phyloP scores from a whole-genome alignment of 2,329 filamentous ascomycete species.

The Ophiognomonia clavigignenti-juglandacearum region DNA sequence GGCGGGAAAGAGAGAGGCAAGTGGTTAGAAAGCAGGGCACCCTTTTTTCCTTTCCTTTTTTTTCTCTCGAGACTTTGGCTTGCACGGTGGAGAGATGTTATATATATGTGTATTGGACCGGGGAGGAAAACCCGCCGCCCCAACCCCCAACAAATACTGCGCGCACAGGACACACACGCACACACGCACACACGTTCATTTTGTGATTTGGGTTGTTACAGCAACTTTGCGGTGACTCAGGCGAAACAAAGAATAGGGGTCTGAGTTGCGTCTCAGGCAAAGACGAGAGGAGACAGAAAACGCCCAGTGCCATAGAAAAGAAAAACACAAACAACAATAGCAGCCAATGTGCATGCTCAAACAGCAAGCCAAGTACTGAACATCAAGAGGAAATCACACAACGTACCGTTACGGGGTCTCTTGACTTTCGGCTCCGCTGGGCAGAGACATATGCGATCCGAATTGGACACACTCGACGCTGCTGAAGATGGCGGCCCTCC shows the following conservation, averaged over 20 bases:
- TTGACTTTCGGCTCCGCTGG: conserved; percentile 53
- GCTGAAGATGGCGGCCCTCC: conserved; percentile 12
- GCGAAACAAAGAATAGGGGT: conserved; percentile 13
- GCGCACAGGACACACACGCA: too few relatives aligned
- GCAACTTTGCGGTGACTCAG: conserved; percentile 8
- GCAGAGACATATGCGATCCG: conserved; percentile 51
- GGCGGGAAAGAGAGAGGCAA: conserved; percentile 22
- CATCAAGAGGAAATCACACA: conserved; percentile 25
- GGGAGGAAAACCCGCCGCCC: background rate
- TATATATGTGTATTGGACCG: background rate
- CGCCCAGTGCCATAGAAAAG: background rate
- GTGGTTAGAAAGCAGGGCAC: conserved; percentile 10
- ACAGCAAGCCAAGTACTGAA: conserved; percentile 13
- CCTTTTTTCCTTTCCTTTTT: background rate
- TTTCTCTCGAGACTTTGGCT: background rate
- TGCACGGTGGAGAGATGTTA: background rate
- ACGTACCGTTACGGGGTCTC: conserved; percentile 54
- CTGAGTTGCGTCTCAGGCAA: conserved; percentile 17
- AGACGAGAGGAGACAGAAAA: conserved; percentile 8
- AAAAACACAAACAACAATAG: conserved; percentile 10
- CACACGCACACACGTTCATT: background rate
- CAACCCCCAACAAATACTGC: background rate
- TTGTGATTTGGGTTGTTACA: background rate
- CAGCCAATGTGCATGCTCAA: conserved; percentile 7
- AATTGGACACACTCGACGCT: conserved; percentile 20